These are phyloP conservation scores for Phoenix dactylifera DNA, from an alignment of 176 grass and related monocot species.

Conservation along the genomic window DNA sequence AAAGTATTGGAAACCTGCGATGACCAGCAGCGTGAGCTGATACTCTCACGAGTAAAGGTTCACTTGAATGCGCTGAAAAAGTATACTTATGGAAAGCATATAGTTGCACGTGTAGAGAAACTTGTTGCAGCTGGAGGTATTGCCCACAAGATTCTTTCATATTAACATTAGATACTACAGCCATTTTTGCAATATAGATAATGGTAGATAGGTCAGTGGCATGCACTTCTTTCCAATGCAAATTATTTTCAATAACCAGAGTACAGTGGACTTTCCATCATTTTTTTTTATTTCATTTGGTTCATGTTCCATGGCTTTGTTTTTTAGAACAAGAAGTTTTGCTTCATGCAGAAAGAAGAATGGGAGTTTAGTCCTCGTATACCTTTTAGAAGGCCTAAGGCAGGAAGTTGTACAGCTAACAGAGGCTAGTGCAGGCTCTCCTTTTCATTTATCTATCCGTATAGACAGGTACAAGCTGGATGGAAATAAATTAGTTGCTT, in stretches of 20 bases:
- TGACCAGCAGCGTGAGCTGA: background rate
- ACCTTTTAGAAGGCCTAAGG: background rate
- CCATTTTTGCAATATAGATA: background rate
- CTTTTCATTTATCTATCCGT: background rate
- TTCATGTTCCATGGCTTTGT: too few relatives aligned
- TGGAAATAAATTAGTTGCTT: conserved; percentile 6
- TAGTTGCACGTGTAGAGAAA: conserved; percentile 13
- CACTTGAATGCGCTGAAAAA: background rate
- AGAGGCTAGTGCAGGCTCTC: conserved; percentile 1
- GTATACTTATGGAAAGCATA: conserved; percentile 13
- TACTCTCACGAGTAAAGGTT: conserved; percentile 6
- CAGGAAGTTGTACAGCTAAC: conserved; percentile 8
- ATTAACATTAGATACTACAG: background rate
- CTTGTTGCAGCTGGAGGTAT: conserved; percentile 6
- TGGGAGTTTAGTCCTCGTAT: background rate
- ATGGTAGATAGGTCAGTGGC: background rate
- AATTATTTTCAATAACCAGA: background rate
- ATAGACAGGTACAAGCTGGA: background rate
- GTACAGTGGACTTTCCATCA: too few relatives aligned
- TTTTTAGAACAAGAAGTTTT: background rate
- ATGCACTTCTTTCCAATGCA: background rate
- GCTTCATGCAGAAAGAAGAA: conserved; percentile 1
- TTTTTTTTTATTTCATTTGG: too few relatives aligned
- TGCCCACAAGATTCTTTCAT: background rate
- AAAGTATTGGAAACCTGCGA: conserved; percentile 9